These are phyloP conservation scores for Metarhizium robertsii DNA, from an alignment of 2,329 filamentous ascomycete species.

Conservation along the genomic window DNA sequence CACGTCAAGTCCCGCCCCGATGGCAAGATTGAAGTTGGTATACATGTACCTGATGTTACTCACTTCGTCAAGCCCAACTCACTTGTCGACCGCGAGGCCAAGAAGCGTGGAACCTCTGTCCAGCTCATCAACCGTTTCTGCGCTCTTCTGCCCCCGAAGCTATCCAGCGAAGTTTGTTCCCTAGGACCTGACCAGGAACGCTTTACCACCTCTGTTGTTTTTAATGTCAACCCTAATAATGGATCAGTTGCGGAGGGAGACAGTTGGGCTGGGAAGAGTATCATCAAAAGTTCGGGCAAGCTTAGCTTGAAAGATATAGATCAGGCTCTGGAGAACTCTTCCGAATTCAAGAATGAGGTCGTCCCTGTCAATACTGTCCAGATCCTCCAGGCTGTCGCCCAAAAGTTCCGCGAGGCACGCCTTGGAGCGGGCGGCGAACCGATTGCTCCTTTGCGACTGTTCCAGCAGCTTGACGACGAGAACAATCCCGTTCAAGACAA, in stretches of 20 bases:
- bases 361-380: conserved; percentile 69
- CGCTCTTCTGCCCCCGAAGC: conserved; percentile 79
- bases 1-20: conserved; percentile 80
- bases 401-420: conserved; percentile 83
- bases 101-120: conserved; percentile 94
- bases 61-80: conserved; percentile 97
- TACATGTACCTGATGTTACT: conserved; percentile 90
- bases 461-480: conserved; percentile 94
- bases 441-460: conserved; percentile 75
- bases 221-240: conserved; percentile 76
- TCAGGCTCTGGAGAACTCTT: conserved; percentile 58
- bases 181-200: conserved; percentile 80
- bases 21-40: conserved; percentile 84
- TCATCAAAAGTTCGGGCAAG: conserved; percentile 86
- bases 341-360: conserved; percentile 52
- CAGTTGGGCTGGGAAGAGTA: conserved; percentile 86
- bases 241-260: conserved; percentile 75
- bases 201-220: conserved; percentile 85
- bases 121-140: conserved; percentile 84
- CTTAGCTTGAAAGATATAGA: conserved; percentile 82
- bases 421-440: conserved; percentile 71
- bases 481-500: conserved; percentile 96
- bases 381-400: conserved; percentile 69
- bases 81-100: conserved; percentile 90
- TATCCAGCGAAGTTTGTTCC: conserved; percentile 82